Evolutionary conservation across 139 green algal species (phyloP), one percentile per base, ranked within the genome.

Genomic region (Nannochloris sp.): DNA sequence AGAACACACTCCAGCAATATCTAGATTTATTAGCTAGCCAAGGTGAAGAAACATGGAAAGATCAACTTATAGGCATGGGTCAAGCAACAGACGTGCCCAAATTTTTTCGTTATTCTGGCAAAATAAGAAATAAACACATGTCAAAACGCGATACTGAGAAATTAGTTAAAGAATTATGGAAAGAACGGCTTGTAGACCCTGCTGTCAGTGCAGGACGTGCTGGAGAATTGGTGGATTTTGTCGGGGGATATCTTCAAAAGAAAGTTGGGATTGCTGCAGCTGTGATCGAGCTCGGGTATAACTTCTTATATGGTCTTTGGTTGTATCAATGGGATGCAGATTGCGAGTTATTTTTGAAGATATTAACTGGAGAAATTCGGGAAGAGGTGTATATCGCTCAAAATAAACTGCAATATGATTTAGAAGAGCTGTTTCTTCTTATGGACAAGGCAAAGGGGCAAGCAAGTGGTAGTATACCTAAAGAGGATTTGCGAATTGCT

Each of bases 301-400:
- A 82, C 51, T 69, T 88, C 25, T 34, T 88, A 37, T 81, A 67
- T 46, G 73, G 70, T 3, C 66, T 86, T 44, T 79, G 78, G 70
- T 76, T 72, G 58, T 83, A 83, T 47, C 59, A 53, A 30, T 88
- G 72, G 64, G 81, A 88, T 51, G 81, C 80, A 9, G 81, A 88
- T 73, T 85, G 80, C 60, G 74, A 85, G 56, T 78, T 88, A 5
- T 88, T 87, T 57, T 65, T 88, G 24, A 74, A 73, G 64, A 76
- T 88, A 19, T 61, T 88, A 32, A 61, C 44, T 30, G 73, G 73
- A 2, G 76, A 88, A 45, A 59, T 87, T 2, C 63, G 65, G 47
- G 81, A 88, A 46, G 80, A 83, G 3, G 80, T 88, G 37, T 83
- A 83, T 51, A 8, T 72, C 3, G 58, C 68, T 19, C 80, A 87